Evolutionary conservation across 2,329 filamentous ascomycete genomes (phyloP).

Genomic region (Arachnopeziza araneosa): DNA sequence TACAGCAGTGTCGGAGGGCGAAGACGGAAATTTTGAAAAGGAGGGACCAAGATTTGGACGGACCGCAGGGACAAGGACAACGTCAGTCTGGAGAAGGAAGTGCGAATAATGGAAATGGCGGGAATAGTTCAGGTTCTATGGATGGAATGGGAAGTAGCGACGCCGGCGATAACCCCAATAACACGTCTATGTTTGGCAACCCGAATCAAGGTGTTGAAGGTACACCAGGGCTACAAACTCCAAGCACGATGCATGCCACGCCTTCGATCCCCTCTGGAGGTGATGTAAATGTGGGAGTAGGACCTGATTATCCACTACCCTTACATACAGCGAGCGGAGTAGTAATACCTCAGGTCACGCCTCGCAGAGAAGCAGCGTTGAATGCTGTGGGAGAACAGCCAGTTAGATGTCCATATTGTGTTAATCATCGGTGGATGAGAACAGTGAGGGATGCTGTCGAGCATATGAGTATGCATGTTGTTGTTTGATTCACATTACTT

Average conservation of each 20-base stretch:
- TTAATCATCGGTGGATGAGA: constrained; percentile 29
- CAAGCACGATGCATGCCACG: constrained; percentile 1
- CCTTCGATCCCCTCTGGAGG: not conserved
- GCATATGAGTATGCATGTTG: constrained; percentile 32
- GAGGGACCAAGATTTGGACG: constrained; percentile 7
- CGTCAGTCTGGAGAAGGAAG: not conserved
- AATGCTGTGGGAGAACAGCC: constrained; percentile 25
- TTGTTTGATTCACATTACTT: constrained; percentile 11
- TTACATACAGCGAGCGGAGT: constrained; percentile 26
- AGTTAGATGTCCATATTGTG: constrained; percentile 29
- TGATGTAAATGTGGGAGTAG: not conserved
- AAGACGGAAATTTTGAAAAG: constrained; percentile 32
- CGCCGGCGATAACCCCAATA: not conserved
- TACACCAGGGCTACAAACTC: constrained; percentile 16
- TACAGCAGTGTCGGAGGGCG: constrained; percentile 30
- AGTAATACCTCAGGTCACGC: constrained; percentile 22
- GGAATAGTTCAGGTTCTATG: not conserved
- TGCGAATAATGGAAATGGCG: not conserved
- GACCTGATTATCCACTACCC: constrained; percentile 7
- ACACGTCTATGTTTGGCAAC: not conserved
- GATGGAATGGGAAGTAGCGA: constrained; percentile 1
- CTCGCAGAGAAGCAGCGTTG: constrained; percentile 16
- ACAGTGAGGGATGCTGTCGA: constrained; percentile 31
- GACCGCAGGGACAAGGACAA: not conserved
- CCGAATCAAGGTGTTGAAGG: constrained; percentile 5